phyloP scores from a whole-genome alignment of 2,329 filamentous ascomycete genomes.

The Diaporthe longicolla region DNA sequence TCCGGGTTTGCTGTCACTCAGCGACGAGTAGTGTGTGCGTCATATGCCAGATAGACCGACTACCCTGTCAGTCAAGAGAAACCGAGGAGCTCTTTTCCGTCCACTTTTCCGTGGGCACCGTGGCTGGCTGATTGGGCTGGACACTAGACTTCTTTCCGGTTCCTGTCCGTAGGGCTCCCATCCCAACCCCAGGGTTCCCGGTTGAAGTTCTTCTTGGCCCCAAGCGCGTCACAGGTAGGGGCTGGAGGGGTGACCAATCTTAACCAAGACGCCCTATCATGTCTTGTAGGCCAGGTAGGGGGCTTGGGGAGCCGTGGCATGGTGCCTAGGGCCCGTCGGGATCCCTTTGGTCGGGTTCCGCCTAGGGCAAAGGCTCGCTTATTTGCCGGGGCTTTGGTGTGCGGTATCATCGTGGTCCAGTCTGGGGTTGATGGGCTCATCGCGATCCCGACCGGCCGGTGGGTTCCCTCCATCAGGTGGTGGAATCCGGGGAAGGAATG shows the following conservation, averaged over 20 bases:
- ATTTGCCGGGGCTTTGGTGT: not conserved
- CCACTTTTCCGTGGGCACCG: not conserved
- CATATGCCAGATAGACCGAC: not conserved
- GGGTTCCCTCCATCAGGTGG: not conserved
- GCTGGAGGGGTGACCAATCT: not conserved
- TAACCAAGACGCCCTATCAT: slow-evolving; percentile 7
- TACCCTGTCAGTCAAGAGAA: too few relatives aligned
- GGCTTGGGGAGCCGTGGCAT: too few relatives aligned
- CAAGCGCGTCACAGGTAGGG: slow-evolving; percentile 6
- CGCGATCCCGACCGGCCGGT: slow-evolving; percentile 5
- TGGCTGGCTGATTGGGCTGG: too few relatives aligned
- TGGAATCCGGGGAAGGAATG: not conserved
- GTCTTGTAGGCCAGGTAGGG: not conserved
- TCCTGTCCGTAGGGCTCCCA: slow-evolving; percentile 1
- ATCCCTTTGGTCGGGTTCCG: slow-evolving; percentile 4
- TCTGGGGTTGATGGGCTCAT: not conserved
- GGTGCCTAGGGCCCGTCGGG: not conserved
- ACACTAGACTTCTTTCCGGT: slow-evolving; percentile 20
- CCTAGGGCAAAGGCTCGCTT: not conserved
- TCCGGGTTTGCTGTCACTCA: not conserved
- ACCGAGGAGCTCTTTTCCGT: not conserved
- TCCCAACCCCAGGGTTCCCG: not conserved
- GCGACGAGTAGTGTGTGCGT: slow-evolving; percentile 9
- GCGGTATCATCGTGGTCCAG: not conserved
- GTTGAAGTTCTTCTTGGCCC: not conserved